Conservation (phyloP, 306 rosid species). For the Citrullus mucosospermus region DNA sequence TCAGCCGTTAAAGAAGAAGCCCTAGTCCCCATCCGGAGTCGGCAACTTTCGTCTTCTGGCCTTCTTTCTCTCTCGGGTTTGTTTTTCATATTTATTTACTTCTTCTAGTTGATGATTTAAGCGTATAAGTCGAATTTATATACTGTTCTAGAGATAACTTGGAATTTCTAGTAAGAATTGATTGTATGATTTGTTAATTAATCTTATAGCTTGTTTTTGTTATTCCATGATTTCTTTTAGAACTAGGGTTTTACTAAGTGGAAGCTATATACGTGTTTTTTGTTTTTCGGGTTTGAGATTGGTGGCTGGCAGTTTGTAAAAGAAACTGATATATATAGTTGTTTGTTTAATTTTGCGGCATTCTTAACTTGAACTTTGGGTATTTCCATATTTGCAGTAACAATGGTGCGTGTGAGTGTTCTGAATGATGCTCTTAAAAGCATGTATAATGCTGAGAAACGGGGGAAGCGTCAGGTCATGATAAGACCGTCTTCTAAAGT, state of each 20-base stretch:
- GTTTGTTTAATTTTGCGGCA: not conserved
- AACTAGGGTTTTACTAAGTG: not conserved
- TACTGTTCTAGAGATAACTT: not conserved
- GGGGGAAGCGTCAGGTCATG: constrained; percentile 35
- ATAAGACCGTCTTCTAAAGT: constrained; percentile 32
- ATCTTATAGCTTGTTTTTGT: not conserved
- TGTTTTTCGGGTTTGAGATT: not conserved
- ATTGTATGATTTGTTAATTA: not conserved
- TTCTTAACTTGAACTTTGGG: not conserved
- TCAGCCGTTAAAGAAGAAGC: not conserved
- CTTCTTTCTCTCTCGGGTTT: too few species aligned
- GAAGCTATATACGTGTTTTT: not conserved
- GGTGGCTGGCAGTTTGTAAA: not conserved
- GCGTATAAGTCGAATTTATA: not conserved
- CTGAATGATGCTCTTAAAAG: constrained; percentile 34
- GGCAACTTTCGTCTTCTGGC: not conserved
- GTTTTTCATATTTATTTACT: too few species aligned
- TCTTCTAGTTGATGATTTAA: not conserved
- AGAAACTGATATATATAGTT: not conserved
- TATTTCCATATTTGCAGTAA: constrained; percentile 2
- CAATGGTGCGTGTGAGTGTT: constrained; percentile 29
- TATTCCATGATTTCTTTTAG: not conserved
- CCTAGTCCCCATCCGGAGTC: not conserved
- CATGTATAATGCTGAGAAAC: constrained; percentile 33
- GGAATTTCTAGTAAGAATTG: not conserved